Base-by-base conservation (phyloP, 2,329 filamentous ascomycete species). In the Cadophora sp. region DNA sequence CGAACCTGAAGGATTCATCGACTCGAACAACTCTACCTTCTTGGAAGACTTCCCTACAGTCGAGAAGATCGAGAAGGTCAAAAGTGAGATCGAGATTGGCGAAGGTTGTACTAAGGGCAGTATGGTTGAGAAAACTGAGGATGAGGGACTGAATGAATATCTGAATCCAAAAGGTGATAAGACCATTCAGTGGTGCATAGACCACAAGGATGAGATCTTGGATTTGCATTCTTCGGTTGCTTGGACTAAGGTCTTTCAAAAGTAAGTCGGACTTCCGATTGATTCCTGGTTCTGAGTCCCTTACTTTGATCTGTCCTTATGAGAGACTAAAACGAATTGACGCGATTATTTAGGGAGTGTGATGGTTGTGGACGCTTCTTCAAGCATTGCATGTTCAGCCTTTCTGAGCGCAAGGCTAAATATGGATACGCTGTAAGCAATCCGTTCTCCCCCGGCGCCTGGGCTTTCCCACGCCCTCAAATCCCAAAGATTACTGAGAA, bases 371-470 rank as follows among this genome's bases (percentile, higher is more conserved):
- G 46, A 1, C 29, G 58, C 1, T 66, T 26, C 8, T 62, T 48
- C 37, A 67, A 67, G 51, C 65, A 56, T 16, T 67, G 65, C 65
- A 67, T 67, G 65, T 67, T 67, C 43, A 53, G 56, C 34, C 62
- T 50, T 11, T 37, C 14, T 2, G 50, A 62, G 37, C 59, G 58
- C 1, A 66, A 62, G 29, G 37, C 31, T n/a, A 16, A 16, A 27
- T 9, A 4, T 9, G 14, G 26, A 8, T 51, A 31, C n/a, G 16
- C 14, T 3, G 63, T 65, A 65, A 51, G 51, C 34, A 16, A 34
- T 34, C 31, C 31, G 5, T 34, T 11, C 31, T 19, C 14, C 12
- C 37, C 37, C 37, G 14, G 3, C 7, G 6, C 14, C 37, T 40
- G 14, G 14, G 4, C 11, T 40, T 40, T 16, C 37, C 3, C 37